These are phyloP conservation scores for Phytophthora cryptogea DNA, from an alignment of 352 stramenopile genomes.

Conservation along the genomic window DNA sequence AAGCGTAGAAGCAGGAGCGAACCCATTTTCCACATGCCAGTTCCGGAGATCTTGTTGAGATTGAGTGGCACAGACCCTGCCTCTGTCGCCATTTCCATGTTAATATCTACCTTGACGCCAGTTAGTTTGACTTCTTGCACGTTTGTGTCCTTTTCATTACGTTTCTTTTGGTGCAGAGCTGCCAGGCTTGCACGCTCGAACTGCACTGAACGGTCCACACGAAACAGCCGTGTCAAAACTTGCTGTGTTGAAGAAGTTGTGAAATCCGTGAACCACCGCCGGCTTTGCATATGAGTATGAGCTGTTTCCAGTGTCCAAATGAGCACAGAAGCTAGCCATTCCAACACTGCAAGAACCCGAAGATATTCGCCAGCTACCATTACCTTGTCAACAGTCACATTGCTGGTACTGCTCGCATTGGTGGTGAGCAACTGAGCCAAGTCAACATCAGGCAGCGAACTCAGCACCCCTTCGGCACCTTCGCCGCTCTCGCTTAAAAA, in stretches of 20 bases:
- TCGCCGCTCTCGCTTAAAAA: conserved; percentile 51
- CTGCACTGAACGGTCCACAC: conserved; percentile 71
- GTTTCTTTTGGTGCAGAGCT: conserved; percentile 49
- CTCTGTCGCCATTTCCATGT: conserved; percentile 18
- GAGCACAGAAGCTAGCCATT: conserved; percentile 81
- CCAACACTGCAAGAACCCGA: conserved; percentile 62
- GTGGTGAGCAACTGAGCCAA: conserved; percentile 45
- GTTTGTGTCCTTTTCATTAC: conserved; percentile 17
- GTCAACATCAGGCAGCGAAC: conserved; percentile 61
- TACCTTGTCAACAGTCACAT: conserved; percentile 41
- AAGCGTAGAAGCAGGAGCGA: conserved; percentile 83
- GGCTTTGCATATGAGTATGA: conserved; percentile 72
- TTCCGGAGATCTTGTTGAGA: conserved; percentile 11
- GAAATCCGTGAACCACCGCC: conserved; percentile 82
- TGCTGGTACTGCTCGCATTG: conserved; percentile 18
- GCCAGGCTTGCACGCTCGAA: conserved; percentile 75
- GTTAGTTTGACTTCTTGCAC: conserved; percentile 7
- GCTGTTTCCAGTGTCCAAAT: conserved; percentile 80
- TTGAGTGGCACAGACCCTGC: conserved; percentile 3
- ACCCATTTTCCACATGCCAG: conserved; percentile 79
- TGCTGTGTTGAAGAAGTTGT: conserved; percentile 54
- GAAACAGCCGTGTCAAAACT: conserved; percentile 69
- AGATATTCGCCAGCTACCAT: conserved; percentile 66
- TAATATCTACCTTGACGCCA: conserved; percentile 14
- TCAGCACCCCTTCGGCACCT: conserved; percentile 65